Evolutionary conservation across 192 early-diverging fungal genomes (phyloP), one percentile per base, ranked within the genome.

Genomic region (Phlyctochytrium arcticum): DNA sequence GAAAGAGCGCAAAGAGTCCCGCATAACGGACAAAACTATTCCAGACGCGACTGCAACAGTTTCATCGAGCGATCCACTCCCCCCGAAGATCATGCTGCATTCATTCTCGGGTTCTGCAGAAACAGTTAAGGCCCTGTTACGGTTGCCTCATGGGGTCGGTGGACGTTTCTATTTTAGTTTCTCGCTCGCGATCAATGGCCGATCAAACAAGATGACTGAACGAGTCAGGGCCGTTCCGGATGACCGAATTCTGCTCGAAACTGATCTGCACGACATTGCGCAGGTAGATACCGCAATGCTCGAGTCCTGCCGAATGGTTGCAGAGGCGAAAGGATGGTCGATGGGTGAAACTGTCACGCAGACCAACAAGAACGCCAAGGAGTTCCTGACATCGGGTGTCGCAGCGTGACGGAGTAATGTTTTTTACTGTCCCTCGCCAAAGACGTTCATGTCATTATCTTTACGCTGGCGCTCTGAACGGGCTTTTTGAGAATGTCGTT

Each of bases 21-120:
- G 26, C 23, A 19, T 31, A 57, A 55, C 30, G 36, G 69, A 23
- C n/a, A 42, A 1, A 37, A 42, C 31, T 31, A 31, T 6, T 48
- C 21, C 35, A 36, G 17, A 32, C 33, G 2, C 50, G 21, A 32
- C 46, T 15, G 19, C 10, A 47, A 19, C n/a, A 36, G 46, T 17
- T 29, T 48, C 21, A 42, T 12, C 24, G 24, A 54, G 35, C 19
- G 5, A 9, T 6, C 37, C 56, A 15, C 36, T 42, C 30, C 24
- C 75, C 59, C 62, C 61, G 60, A 36, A 50, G 26, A 80, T 96
- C 44, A 91, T 90, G 70, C 74, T 93, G 53, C 94, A 97, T 62
- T 94, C 92, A 17, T 97, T 83, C 64, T 86, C 87, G 6, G 92
- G 91, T 23, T 89, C 88, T 24, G 59, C 79, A 24, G 90, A 95